Evolutionary conservation across 495 filamentous ascomycete species (phyloP).

Genomic region (Melanomma pulvis-pyrius): DNA sequence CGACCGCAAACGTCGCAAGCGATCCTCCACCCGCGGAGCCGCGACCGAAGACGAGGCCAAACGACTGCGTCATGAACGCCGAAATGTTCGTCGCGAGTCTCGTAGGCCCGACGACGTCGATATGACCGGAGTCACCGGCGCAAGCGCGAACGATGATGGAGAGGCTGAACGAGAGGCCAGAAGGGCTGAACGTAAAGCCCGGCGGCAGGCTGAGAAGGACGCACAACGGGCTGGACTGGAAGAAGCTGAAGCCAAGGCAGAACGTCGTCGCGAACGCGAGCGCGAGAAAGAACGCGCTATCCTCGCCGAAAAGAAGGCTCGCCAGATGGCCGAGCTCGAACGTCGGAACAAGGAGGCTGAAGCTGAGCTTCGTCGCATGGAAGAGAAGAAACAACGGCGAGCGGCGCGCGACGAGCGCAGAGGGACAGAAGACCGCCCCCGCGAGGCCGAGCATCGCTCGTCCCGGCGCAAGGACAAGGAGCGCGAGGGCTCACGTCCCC

Average conservation of each 20-base stretch:
- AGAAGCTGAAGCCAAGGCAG: conserved; percentile 31
- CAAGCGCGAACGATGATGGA: conserved; percentile 30
- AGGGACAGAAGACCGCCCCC: conserved; percentile 23
- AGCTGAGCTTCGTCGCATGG: conserved; percentile 36
- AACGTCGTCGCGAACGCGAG: conserved; percentile 32
- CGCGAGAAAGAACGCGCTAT: conserved; percentile 30
- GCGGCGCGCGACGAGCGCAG: conserved; percentile 32
- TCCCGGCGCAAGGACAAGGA: conserved; percentile 38
- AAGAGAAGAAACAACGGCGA: conserved; percentile 36
- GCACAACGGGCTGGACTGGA: conserved; percentile 23
- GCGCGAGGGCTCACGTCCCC: conserved; percentile 25
- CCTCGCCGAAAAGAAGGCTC: conserved; percentile 36
- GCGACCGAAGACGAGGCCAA: conserved; percentile 37
- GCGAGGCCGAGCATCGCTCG: conserved; percentile 22
- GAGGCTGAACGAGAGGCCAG: conserved; percentile 38
- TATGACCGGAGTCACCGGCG: conserved; percentile 6
- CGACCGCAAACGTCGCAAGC: conserved; percentile 37
- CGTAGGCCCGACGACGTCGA: conserved; percentile 19
- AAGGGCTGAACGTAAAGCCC: conserved; percentile 35
- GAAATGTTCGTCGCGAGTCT: conserved; percentile 28
- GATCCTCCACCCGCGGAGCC: conserved; percentile 34
- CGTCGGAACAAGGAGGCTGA: conserved; percentile 37
- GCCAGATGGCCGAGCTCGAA: conserved; percentile 32
- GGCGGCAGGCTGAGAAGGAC: conserved; percentile 34
- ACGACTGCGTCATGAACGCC: conserved; percentile 35